These are phyloP conservation scores for Leccinum longicurvipes DNA, from an alignment of 768 basidiomycete species.

Conservation along the genomic window DNA sequence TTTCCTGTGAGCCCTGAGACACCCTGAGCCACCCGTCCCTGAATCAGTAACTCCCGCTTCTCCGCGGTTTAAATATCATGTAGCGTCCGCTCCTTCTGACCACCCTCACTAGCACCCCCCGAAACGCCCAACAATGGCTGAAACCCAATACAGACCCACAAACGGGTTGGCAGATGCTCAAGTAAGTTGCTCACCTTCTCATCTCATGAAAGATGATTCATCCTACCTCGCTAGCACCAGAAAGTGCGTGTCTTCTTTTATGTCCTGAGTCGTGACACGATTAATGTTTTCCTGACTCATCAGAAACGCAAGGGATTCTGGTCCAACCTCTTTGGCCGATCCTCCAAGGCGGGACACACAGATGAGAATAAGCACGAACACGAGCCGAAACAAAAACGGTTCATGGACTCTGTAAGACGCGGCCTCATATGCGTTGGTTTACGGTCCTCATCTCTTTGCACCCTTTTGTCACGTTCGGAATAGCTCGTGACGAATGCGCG, in stretches of 20 bases:
- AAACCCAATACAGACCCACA: background rate
- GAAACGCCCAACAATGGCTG: slow-evolving; percentile 2
- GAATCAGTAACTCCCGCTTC: slow-evolving; percentile 1
- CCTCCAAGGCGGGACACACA: background rate
- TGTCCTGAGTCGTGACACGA: background rate
- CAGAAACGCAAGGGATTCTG: slow-evolving; percentile 21
- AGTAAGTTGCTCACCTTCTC: background rate
- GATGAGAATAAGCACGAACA: background rate
- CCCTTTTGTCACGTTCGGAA: background rate
- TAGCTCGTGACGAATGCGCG: slow-evolving; percentile 1
- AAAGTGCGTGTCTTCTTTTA: slow-evolving; percentile 3
- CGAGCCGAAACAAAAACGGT: background rate
- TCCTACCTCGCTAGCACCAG: background rate
- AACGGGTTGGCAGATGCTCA: background rate
- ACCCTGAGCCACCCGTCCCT: background rate
- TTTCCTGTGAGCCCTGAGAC: background rate
- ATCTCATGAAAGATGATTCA: background rate
- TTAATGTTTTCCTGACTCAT: background rate
- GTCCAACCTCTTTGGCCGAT: slow-evolving; percentile 5
- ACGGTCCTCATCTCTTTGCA: no score
- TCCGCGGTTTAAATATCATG: slow-evolving; percentile 5
- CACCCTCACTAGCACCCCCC: background rate
- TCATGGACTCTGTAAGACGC: slow-evolving; percentile 9
- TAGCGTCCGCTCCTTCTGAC: background rate
- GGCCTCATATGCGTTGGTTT: background rate